Percentiles rank a stretch among this genome's conserved stretches.
phyloP scores from a whole-genome alignment of 1,284 basidiomycete species.

The Pascua sp. region DNA sequence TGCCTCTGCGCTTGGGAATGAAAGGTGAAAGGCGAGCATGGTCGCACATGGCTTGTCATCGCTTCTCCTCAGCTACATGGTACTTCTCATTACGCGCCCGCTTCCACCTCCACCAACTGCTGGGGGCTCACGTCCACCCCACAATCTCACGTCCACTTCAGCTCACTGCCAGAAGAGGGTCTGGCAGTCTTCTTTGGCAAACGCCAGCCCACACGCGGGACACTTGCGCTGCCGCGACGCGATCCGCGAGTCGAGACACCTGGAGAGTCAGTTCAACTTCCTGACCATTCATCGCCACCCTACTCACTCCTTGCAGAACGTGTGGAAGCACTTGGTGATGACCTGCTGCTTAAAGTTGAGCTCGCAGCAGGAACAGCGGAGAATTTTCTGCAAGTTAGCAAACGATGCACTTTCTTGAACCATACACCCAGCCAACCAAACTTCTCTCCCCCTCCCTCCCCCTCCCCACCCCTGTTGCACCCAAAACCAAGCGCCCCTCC shows the following conservation, averaged over 20 bases:
- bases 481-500: too few relatives aligned
- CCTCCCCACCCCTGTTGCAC: too few relatives aligned
- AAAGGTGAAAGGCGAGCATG: too few relatives aligned
- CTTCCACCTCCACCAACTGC: too few relatives aligned
- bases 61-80: too few relatives aligned
- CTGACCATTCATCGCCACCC: neutral
- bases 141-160: too few relatives aligned
- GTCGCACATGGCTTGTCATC: too few relatives aligned
- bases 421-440: neutral
- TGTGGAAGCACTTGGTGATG: constrained; percentile 91
- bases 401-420: neutral
- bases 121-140: too few relatives aligned
- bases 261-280: constrained; percentile 12
- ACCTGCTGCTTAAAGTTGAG: constrained; percentile 78
- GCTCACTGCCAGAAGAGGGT: constrained; percentile 73
- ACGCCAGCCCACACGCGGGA: constrained; percentile 80
- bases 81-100: too few relatives aligned
- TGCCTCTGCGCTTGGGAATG: too few relatives aligned
- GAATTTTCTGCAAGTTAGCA: constrained; percentile 60
- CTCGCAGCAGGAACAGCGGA: constrained; percentile 90
- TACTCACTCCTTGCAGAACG: constrained; percentile 56
- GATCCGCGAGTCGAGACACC: constrained; percentile 79
- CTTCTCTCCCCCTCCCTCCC: neutral
- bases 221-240: constrained; percentile 92
- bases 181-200: constrained; percentile 83